Conservation (phyloP, 495 filamentous ascomycete genomes). For the Margaritispora aquatica region DNA sequence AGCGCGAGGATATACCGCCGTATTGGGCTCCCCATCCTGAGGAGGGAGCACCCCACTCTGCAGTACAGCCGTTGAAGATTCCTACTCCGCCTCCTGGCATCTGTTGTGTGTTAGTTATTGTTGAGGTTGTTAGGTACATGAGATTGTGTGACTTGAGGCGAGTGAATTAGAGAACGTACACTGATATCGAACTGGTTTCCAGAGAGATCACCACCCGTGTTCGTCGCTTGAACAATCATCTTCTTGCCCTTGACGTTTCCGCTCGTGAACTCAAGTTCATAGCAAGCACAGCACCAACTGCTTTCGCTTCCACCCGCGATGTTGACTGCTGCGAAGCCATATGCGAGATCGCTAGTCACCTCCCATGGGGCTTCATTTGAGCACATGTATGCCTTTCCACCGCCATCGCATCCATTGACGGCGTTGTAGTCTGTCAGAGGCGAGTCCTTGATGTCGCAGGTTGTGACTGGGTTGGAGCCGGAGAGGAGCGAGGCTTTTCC, state of each 20-base stretch:
- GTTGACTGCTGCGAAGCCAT: constrained; percentile 59
- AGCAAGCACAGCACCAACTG: constrained; percentile 63
- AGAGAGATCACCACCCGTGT: constrained; percentile 41
- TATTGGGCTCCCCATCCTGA: constrained; percentile 57
- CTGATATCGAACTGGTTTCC: constrained; percentile 34
- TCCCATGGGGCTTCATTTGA: constrained; percentile 57
- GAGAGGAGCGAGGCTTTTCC: constrained; percentile 33
- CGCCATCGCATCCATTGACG: constrained; percentile 43
- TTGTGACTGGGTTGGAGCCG: constrained; percentile 37
- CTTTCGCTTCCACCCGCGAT: constrained; percentile 45
- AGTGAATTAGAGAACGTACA: constrained; percentile 4
- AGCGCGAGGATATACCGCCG: constrained; percentile 48
- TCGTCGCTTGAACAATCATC: constrained; percentile 64
- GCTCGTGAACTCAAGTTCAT: constrained; percentile 59
- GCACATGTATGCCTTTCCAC: constrained; percentile 58
- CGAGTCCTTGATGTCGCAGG: constrained; percentile 52
- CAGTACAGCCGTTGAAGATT: constrained; percentile 54
- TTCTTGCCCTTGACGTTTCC: constrained; percentile 50
- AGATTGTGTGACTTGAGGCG: neutral
- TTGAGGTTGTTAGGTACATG: too few species aligned
- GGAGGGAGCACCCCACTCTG: constrained; percentile 51
- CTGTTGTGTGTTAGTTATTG: constrained; percentile 20
- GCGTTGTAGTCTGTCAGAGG: constrained; percentile 42
- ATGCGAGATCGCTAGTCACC: constrained; percentile 46
- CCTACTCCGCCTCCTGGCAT: constrained; percentile 66